These are phyloP conservation scores for Candida pini DNA, from an alignment of 805 yeast genomes.

Conservation along the genomic window DNA sequence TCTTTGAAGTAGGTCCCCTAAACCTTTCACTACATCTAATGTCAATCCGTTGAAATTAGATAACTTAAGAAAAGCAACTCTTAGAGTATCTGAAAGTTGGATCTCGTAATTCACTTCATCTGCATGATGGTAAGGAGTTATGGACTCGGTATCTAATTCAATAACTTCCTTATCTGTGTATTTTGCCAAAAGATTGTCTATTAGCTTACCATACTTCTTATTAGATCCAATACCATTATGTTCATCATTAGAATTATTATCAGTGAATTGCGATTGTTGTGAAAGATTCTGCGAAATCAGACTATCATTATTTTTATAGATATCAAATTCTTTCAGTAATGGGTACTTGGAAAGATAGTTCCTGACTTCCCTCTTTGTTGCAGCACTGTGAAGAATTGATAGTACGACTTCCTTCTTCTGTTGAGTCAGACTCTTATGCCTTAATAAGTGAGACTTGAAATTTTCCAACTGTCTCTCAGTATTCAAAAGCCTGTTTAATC, in stretches of 20 bases:
- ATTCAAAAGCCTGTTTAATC: too few relatives aligned
- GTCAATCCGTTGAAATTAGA: constrained; percentile 33
- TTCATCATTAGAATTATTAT: constrained; percentile 1
- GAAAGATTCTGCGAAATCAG: constrained; percentile 7
- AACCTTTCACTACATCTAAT: constrained; percentile 33
- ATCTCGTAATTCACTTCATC: constrained; percentile 16
- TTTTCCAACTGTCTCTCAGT: constrained; percentile 7
- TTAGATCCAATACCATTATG: constrained; percentile 16
- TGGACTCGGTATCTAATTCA: constrained; percentile 3
- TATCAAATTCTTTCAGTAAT: constrained; percentile 30
- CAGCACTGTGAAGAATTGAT: constrained; percentile 81
- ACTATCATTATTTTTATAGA: constrained; percentile 21
- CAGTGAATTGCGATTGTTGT: neutral
- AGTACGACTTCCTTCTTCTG: constrained; percentile 67
- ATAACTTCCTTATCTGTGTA: constrained; percentile 10
- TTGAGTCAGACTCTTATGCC: constrained; percentile 29
- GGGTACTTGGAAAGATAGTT: constrained; percentile 73
- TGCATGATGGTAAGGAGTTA: too few relatives aligned
- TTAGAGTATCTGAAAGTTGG: constrained; percentile 32
- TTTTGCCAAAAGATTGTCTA: constrained; percentile 20
- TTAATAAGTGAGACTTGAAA: constrained; percentile 23
- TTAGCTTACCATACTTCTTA: constrained; percentile 31
- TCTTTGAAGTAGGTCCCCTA: constrained; percentile 51
- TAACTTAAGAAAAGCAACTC: constrained; percentile 55
- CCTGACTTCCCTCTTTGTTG: constrained; percentile 88